Evolutionary conservation across 768 basidiomycete genomes (phyloP).

Genomic region (Suillus weaverae): DNA sequence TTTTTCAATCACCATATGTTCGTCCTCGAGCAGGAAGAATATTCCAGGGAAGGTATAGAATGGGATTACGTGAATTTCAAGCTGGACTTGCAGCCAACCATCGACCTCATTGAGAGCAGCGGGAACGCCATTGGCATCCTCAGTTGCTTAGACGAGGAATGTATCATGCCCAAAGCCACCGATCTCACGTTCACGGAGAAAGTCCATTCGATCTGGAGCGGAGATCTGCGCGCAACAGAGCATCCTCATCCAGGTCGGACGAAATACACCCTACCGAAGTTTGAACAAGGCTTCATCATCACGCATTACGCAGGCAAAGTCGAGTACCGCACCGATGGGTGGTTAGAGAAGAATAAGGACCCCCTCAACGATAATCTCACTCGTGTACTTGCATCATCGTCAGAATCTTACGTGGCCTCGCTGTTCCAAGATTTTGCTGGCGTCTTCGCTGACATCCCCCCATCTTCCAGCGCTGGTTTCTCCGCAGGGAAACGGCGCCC

Average conservation of each 20-base stretch:
- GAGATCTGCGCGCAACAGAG: slow-evolving; percentile 41
- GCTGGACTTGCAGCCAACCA: slow-evolving; percentile 94
- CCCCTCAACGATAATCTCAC: slow-evolving; percentile 96
- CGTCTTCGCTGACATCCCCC: slow-evolving; percentile 28
- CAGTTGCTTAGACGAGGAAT: slow-evolving; percentile 93
- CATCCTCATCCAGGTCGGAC: slow-evolving; percentile 68
- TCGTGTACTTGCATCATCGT: slow-evolving; percentile 79
- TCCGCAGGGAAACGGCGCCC: slow-evolving; percentile 62
- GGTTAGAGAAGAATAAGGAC: slow-evolving; percentile 99
- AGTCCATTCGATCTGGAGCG: slow-evolving; percentile 73
- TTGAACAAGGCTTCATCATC: slow-evolving; percentile 92
- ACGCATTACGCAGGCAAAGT: slow-evolving; percentile 97
- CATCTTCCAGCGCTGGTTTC: slow-evolving; percentile 35
- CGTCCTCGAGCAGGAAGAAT: slow-evolving; percentile 98
- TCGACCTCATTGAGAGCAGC: slow-evolving; percentile 92
- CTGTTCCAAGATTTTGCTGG: slow-evolving; percentile 86
- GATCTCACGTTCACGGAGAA: slow-evolving; percentile 95
- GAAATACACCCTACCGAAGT: slow-evolving; percentile 86
- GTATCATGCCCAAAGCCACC: slow-evolving; percentile 99
- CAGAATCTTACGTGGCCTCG: slow-evolving; percentile 75
- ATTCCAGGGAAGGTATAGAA: slow-evolving; percentile 91
- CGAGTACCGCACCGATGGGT: slow-evolving; percentile 93
- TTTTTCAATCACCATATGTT: slow-evolving; percentile 99
- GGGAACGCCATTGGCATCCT: slow-evolving; percentile 80
- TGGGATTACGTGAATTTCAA: slow-evolving; percentile 99